Base-by-base conservation (phyloP, 2,329 filamentous ascomycete species). In the Pyrenophora tritici-repentis region DNA sequence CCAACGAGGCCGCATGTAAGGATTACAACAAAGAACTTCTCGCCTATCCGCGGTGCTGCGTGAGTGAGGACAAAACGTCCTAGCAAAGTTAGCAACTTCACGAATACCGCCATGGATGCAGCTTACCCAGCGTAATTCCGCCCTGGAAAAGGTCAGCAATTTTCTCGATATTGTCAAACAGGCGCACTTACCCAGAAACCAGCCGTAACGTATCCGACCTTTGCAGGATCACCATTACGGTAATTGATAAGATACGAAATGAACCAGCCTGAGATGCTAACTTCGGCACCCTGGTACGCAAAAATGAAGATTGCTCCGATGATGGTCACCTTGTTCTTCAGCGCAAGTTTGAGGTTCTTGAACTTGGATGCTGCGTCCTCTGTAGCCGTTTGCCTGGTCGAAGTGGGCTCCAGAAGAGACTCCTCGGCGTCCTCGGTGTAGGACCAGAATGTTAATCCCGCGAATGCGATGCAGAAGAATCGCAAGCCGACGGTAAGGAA, bases 201-300 rank as follows among this genome's bases (percentile, higher is more conserved):
- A 1, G 89, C 80, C 1, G 88, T 91, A 17, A 94, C 88, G 70
- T 94, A 94, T 31, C 91, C 90, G 14, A 94, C 88, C 3, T 81
- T 79, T 0, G 81, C 78, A 6, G 89, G 88, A 61, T 88, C 80
- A 12, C 89, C 90, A 49, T 85, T 77, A 32, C 90, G 86, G 56
- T 85, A 83, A 42, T 82, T 81, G 72, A 94, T 91, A 33, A 95
- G 77, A 76, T 92, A 95, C 2, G 88, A 91, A 55, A 93, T 91
- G 41, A 93, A 87, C 91, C 90, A 95, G 45, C 90, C 90, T 0
- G 87, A 90, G 58, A 93, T 89, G 12, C 86, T 86, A 13, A 95
- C 90, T 73, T 95, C 90, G 31, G 88, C 87, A 29, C 90, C 90
- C 73, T 94, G 89, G 71, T 96, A 95, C 20, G 86, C 84, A 70